Conservation (phyloP, 1,284 basidiomycete species). For the Fomitopsis pinicola region DNA sequence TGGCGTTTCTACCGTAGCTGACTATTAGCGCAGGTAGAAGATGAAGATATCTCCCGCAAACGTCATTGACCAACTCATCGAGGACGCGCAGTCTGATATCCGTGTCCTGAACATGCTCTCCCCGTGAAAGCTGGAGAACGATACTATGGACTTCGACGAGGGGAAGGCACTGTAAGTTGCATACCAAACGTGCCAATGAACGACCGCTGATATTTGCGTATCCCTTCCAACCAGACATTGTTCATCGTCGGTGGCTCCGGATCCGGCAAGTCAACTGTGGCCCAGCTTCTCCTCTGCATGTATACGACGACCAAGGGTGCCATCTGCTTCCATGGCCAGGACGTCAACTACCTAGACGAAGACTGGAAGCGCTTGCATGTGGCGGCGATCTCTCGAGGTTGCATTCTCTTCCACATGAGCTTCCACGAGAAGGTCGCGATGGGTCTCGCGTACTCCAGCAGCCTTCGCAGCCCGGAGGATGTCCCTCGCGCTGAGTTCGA, state of each 20-base stretch:
- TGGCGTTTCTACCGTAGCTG: too few species aligned
- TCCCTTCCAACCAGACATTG: conserved; percentile 84
- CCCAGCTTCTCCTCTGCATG: conserved; percentile 76
- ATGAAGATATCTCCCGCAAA: conserved; percentile 88
- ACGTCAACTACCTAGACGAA: conserved; percentile 73
- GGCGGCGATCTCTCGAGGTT: conserved; percentile 77
- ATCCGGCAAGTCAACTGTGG: conserved; percentile 91
- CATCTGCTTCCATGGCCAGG: conserved; percentile 82
- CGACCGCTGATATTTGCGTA: not conserved
- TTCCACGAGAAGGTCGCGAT: conserved; percentile 90
- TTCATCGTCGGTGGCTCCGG: conserved; percentile 93
- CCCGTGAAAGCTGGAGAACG: conserved; percentile 84
- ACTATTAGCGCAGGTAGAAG: conserved; percentile 65
- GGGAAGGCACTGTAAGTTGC: conserved; percentile 77
- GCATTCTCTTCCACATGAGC: conserved; percentile 76
- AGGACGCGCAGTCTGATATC: conserved; percentile 90
- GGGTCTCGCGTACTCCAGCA: conserved; percentile 57
- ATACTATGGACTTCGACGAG: conserved; percentile 86
- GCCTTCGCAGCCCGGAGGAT: conserved; percentile 33
- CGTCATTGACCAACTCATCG: conserved; percentile 89
- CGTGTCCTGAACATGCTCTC: conserved; percentile 98
- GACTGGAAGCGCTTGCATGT: conserved; percentile 71
- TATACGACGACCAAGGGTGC: conserved; percentile 63
- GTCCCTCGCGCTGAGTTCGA: conserved; percentile 72
- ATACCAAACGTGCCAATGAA: not conserved